phyloP scores from a whole-genome alignment of 2,329 filamentous ascomycete genomes.

The Colletotrichum camelliae region DNA sequence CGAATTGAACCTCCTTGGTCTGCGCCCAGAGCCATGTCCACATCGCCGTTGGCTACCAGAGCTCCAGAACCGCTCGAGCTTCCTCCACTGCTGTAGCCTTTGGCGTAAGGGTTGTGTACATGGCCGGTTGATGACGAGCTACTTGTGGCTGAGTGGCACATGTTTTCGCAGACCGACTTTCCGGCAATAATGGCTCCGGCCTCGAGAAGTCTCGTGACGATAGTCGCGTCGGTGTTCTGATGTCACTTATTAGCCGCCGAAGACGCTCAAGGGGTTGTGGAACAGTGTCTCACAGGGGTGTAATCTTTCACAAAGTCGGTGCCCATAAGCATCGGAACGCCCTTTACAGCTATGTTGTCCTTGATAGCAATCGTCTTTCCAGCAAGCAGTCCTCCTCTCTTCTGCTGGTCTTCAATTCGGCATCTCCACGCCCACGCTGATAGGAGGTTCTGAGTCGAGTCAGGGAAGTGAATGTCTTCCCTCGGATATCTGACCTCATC shows the following conservation, averaged over 20 bases:
- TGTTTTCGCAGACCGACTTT: slow-evolving; percentile 33
- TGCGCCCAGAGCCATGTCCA: slow-evolving; percentile 32
- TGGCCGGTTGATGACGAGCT: slow-evolving; percentile 31
- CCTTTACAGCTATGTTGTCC: slow-evolving; percentile 32
- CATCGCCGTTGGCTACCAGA: slow-evolving; percentile 30
- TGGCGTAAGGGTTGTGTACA: slow-evolving; percentile 30
- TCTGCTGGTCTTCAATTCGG: background rate
- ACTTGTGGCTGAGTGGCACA: slow-evolving; percentile 32
- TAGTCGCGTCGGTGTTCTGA: background rate
- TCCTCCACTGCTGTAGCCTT: slow-evolving; percentile 31
- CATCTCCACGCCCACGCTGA: background rate
- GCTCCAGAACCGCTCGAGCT: slow-evolving; percentile 36
- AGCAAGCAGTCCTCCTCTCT: slow-evolving; percentile 8
- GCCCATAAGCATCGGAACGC: slow-evolving; percentile 9
- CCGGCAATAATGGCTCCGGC: slow-evolving; percentile 30
- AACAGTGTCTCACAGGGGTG: background rate
- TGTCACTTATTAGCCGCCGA: background rate
- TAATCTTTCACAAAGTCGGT: background rate
- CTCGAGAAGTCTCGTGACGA: slow-evolving; percentile 20
- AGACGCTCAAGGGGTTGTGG: background rate
- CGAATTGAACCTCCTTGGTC: slow-evolving; percentile 37
- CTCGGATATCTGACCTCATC: background rate
- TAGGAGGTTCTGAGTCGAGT: background rate
- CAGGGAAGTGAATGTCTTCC: background rate
- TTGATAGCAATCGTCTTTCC: slow-evolving; percentile 29